A percentile compares a stretch with the other conserved stretches of the same genome.
phyloP scores from a whole-genome alignment of 164 flowering plant species.

The Aristolochia fimbriata region DNA sequence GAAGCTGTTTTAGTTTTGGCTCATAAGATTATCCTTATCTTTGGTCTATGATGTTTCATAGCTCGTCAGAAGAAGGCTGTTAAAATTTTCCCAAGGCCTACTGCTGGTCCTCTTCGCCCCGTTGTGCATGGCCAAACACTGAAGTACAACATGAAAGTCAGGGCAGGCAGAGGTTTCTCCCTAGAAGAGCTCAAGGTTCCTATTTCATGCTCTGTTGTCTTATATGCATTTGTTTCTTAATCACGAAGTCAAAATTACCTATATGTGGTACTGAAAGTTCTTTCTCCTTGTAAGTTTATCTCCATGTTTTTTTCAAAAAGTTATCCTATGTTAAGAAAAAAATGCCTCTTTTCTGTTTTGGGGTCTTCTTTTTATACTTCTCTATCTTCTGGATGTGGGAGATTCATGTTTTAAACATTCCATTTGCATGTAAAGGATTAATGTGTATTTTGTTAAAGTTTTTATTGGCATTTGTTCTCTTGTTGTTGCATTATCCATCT shows the following conservation, averaged over 20 bases:
- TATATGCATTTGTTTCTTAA: background rate
- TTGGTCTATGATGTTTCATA: slow-evolving; percentile 5
- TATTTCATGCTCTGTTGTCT: background rate
- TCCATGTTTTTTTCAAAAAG: too few relatives aligned
- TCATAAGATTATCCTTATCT: background rate
- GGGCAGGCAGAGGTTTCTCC: slow-evolving; percentile 54
- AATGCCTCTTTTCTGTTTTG: too few relatives aligned
- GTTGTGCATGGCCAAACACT: slow-evolving; percentile 48
- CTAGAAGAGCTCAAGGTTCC: slow-evolving; percentile 52
- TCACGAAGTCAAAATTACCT: background rate
- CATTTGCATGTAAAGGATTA: too few relatives aligned
- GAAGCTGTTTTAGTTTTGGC: background rate
- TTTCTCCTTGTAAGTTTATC: too few relatives aligned
- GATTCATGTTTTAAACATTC: too few relatives aligned
- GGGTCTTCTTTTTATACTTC: too few relatives aligned
- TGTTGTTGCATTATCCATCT: too few relatives aligned
- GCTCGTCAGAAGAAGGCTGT: slow-evolving; percentile 62
- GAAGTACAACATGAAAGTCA: slow-evolving; percentile 59
- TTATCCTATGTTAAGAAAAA: too few relatives aligned
- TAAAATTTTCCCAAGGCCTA: slow-evolving; percentile 53
- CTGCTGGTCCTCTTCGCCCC: slow-evolving; percentile 53
- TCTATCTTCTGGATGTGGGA: background rate
- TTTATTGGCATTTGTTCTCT: too few relatives aligned
- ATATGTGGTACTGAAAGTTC: too few relatives aligned
- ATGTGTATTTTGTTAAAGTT: too few relatives aligned